A percentile compares a stretch with the other conserved stretches of the same genome.
Conservation (phyloP, 2,329 filamentous ascomycete genomes). For the Metarhizium guizhouense region DNA sequence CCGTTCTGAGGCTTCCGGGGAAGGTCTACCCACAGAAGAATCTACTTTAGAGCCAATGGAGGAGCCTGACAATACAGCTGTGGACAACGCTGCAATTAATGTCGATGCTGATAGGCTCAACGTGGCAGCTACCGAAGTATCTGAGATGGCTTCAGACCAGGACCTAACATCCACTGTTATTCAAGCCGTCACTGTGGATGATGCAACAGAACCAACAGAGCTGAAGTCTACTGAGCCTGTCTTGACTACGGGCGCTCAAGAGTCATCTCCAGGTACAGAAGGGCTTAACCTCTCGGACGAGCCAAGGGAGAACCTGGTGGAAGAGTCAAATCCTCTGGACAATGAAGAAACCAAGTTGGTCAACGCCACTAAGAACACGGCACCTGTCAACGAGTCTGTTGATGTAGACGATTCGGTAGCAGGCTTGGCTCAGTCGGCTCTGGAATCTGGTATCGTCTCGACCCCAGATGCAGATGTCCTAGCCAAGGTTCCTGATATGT, state of each 20-base stretch:
- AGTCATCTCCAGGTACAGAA: neutral
- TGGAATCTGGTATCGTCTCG: neutral
- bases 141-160: neutral
- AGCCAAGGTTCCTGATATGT: neutral
- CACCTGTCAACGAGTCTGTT: neutral
- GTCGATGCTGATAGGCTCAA: neutral
- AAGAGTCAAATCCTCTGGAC: neutral
- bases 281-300: neutral
- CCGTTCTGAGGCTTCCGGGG: neutral
- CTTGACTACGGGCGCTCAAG: neutral
- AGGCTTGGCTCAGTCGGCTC: neutral
- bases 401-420: neutral
- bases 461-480: neutral
- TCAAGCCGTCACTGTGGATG: neutral
- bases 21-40: neutral
- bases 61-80: no score
- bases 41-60: no score
- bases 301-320: no score
- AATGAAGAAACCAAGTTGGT: neutral
- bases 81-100: neutral
- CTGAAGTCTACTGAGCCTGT: neutral
- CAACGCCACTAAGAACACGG: neutral
- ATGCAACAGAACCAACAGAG: neutral
- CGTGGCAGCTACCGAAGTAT: neutral
- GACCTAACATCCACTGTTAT: neutral